Conservation (phyloP, 2,329 filamentous ascomycete species). For the Xylariaceae sp. region DNA sequence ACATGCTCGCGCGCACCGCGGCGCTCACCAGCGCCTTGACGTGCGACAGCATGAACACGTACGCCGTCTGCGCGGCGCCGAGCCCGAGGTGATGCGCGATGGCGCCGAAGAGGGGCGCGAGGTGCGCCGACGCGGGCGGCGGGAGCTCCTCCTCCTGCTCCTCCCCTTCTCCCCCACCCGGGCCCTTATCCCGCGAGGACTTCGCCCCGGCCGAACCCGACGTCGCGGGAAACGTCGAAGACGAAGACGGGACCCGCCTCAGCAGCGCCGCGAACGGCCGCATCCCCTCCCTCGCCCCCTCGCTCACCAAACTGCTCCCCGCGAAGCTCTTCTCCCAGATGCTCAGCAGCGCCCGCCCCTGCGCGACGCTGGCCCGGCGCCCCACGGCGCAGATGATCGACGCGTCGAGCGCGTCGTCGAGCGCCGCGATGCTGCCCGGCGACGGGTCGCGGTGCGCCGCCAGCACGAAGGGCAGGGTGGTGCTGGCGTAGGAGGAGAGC, state of each 20-base stretch:
- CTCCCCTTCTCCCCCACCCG: neutral
- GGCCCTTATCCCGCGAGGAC: slow-evolving; percentile 7
- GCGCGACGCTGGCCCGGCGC: slow-evolving; percentile 67
- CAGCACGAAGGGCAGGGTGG: slow-evolving; percentile 70
- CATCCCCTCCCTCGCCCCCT: slow-evolving; percentile 5
- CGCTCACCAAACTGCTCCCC: slow-evolving; percentile 25
- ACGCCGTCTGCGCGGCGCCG: slow-evolving; percentile 58
- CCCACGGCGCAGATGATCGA: slow-evolving; percentile 75
- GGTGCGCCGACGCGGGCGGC: slow-evolving; percentile 55
- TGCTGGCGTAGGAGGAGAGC: slow-evolving; percentile 65
- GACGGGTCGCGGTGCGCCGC: slow-evolving; percentile 54
- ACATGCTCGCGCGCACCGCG: slow-evolving; percentile 70
- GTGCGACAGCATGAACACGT: slow-evolving; percentile 73
- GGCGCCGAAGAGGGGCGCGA: slow-evolving; percentile 67
- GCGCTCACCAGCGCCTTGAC: slow-evolving; percentile 73
- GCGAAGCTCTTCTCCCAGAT: slow-evolving; percentile 73
- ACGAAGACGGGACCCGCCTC: slow-evolving; percentile 1
- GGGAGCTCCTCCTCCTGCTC: slow-evolving; percentile 29
- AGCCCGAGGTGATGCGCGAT: slow-evolving; percentile 61
- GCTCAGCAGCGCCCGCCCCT: slow-evolving; percentile 68
- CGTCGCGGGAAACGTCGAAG: too few relatives aligned
- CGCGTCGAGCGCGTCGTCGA: slow-evolving; percentile 76
- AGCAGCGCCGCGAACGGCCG: slow-evolving; percentile 16
- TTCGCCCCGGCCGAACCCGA: too few relatives aligned
- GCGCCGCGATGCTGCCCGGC: slow-evolving; percentile 40